phyloP scores from a whole-genome alignment of 2,329 filamentous ascomycete genomes.

The Ascomycota sp. region DNA sequence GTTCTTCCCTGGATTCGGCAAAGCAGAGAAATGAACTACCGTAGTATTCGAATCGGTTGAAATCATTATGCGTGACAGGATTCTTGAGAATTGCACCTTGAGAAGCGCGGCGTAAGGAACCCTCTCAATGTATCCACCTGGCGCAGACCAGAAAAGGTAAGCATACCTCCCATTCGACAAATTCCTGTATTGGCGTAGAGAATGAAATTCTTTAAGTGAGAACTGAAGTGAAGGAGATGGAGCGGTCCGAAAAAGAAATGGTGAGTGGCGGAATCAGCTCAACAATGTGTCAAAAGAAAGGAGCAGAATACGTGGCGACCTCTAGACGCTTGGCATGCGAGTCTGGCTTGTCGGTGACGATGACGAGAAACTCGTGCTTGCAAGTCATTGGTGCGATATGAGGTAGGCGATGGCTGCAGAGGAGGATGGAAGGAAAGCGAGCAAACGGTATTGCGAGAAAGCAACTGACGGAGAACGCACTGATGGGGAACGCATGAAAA shows the following conservation, averaged over 20 bases:
- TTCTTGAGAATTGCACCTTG: constrained; percentile 50
- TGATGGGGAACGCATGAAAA: too few species aligned
- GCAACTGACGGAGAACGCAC: too few species aligned
- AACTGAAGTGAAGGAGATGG: constrained; percentile 3
- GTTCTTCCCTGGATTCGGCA: constrained; percentile 49
- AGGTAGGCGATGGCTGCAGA: too few species aligned
- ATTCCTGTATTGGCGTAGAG: constrained; percentile 30
- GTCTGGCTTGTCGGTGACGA: constrained; percentile 46
- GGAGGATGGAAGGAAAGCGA: too few species aligned
- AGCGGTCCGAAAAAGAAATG: neutral
- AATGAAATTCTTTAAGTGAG: constrained; percentile 36
- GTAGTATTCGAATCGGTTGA: constrained; percentile 43
- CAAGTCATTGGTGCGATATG: too few species aligned
- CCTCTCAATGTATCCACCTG: neutral
- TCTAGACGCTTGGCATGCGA: constrained; percentile 39
- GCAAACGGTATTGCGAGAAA: too few species aligned
- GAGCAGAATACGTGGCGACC: constrained; percentile 26
- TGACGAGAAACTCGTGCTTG: constrained; percentile 45
- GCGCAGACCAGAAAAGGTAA: neutral
- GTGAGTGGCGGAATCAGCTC: neutral
- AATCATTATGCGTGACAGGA: constrained; percentile 39
- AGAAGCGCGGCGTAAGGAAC: neutral
- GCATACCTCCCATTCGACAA: constrained; percentile 44
- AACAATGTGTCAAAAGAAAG: neutral
- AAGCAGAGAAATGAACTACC: constrained; percentile 51